These are phyloP conservation scores for Tolypocladium cylindrosporum DNA, from an alignment of 2,329 filamentous ascomycete species.

Conservation along the genomic window DNA sequence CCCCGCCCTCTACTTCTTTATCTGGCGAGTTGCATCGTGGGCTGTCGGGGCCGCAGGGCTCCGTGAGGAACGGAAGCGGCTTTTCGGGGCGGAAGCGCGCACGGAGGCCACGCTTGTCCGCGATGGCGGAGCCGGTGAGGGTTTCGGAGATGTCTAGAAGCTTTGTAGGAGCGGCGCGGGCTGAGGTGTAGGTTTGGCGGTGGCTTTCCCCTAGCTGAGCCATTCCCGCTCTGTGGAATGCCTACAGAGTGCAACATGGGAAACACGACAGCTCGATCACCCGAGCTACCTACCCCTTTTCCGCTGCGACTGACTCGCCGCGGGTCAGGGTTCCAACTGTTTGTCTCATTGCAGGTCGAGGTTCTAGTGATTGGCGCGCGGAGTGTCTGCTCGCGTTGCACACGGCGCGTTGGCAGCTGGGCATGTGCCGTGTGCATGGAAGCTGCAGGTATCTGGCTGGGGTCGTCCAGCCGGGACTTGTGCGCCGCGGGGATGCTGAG, in stretches of 20 bases:
- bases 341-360: not conserved
- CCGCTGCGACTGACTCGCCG: not conserved
- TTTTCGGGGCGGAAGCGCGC: not conserved
- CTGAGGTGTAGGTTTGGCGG: not conserved
- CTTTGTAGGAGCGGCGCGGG: not conserved
- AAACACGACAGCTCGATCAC: not conserved
- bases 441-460: not conserved
- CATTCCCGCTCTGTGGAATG: not conserved
- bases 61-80: not conserved
- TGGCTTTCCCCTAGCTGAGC: not conserved
- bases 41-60: not conserved
- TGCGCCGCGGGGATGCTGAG: not conserved
- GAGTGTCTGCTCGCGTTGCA: not conserved
- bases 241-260: not conserved
- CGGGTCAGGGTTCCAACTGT: not conserved
- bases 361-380: not conserved
- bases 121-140: not conserved
- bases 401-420: not conserved
- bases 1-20: conserved; percentile 1
- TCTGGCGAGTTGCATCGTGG: conserved; percentile 1
- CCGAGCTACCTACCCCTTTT: not conserved
- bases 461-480: not conserved
- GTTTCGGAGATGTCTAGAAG: not conserved
- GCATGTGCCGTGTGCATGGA: not conserved
- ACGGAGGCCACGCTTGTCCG: not conserved